These are phyloP conservation scores for Barnettozyma siamensis DNA, from an alignment of 805 yeast genomes.

Conservation along the genomic window DNA sequence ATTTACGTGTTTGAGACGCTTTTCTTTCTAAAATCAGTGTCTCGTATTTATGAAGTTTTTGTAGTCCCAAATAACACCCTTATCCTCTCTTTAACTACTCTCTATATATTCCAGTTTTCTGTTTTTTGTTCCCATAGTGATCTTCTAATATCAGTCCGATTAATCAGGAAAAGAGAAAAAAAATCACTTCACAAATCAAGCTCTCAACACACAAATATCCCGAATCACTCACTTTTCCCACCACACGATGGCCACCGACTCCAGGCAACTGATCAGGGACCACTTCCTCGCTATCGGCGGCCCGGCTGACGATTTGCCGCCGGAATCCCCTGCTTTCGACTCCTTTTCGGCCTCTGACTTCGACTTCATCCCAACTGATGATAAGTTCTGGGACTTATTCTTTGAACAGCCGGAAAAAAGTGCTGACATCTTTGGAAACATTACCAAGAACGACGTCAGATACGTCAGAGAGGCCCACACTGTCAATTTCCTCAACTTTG, in stretches of 20 bases:
- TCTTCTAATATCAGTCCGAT: too few species aligned
- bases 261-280: neutral
- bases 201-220: neutral
- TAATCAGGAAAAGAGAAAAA: neutral
- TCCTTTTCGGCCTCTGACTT: neutral
- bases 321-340: neutral
- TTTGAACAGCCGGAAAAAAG: conserved; percentile 46
- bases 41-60: too few species aligned
- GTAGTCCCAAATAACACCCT: too few species aligned
- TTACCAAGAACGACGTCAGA: conserved; percentile 54
- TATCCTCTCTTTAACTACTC: too few species aligned
- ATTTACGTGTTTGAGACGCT: too few species aligned
- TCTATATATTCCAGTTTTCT: too few species aligned
- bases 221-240: neutral
- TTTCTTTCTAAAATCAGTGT: too few species aligned
- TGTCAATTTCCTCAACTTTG: conserved; percentile 49
- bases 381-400: conserved; percentile 39
- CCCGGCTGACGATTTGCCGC: neutral
- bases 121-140: too few species aligned
- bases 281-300: neutral
- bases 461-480: conserved; percentile 52
- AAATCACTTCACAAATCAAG: neutral
- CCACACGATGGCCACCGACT: neutral
- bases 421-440: conserved; percentile 50
- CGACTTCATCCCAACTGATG: conserved; percentile 17